These are phyloP conservation scores for Solanum chilense DNA, from an alignment of 257 asterid species.

Conservation along the genomic window DNA sequence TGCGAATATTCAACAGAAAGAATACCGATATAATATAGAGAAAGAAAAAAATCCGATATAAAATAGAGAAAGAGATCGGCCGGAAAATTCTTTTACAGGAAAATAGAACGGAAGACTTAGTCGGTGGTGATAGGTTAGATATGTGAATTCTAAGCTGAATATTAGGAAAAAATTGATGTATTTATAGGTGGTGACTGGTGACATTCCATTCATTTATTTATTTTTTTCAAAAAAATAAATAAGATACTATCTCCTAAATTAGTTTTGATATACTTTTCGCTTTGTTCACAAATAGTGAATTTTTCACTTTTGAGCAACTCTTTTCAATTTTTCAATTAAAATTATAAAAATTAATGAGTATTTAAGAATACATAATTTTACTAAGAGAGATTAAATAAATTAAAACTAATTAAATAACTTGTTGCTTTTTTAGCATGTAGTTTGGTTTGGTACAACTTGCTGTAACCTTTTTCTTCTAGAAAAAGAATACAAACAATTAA, in stretches of 20 bases:
- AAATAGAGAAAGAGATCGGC: background rate
- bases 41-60: background rate
- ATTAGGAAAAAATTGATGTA: background rate
- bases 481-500: too few relatives aligned
- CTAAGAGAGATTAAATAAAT: too few relatives aligned
- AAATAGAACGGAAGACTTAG: background rate
- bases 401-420: background rate
- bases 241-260: background rate
- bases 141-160: background rate
- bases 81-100: background rate
- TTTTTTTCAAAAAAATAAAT: background rate
- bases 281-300: too few relatives aligned
- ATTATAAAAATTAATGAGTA: too few relatives aligned
- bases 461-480: too few relatives aligned
- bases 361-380: too few relatives aligned
- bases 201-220: background rate
- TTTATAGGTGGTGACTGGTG: background rate
- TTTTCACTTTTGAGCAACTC: too few relatives aligned
- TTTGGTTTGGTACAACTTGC: background rate
- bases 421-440: background rate
- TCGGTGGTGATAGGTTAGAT: background rate
- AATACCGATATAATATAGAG: background rate
- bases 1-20: background rate
- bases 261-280: too few relatives aligned
- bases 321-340: too few relatives aligned